Evolutionary conservation across 2,329 filamentous ascomycete genomes (phyloP).

Genomic region (Phoma sp.): DNA sequence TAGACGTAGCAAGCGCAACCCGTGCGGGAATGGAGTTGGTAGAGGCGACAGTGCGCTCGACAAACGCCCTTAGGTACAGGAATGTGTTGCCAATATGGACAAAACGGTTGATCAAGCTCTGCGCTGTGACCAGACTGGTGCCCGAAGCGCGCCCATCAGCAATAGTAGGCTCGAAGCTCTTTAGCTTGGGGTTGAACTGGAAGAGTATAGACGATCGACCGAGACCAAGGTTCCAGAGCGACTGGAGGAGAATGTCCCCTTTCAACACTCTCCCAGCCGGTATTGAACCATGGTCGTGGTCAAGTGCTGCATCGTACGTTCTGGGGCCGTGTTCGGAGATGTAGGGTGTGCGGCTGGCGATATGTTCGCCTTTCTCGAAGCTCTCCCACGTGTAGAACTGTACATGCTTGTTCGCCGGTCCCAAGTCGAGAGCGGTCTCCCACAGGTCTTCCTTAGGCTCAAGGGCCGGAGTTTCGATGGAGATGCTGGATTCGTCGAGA

Average conservation of each 20-base stretch:
- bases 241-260: constrained; percentile 50
- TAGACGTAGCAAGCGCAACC: constrained; percentile 51
- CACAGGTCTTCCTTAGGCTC: constrained; percentile 49
- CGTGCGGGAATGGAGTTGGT: constrained; percentile 45
- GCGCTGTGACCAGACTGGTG: constrained; percentile 54
- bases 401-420: constrained; percentile 36
- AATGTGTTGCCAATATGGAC: constrained; percentile 47
- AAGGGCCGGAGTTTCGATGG: constrained; percentile 31
- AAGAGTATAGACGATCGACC: constrained; percentile 77
- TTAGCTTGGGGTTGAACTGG: constrained; percentile 60
- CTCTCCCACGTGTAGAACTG: constrained; percentile 71
- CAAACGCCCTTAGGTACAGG: constrained; percentile 44
- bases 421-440: constrained; percentile 44
- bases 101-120: constrained; percentile 60
- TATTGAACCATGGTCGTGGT: constrained; percentile 50
- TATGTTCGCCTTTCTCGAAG: constrained; percentile 59
- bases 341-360: constrained; percentile 57
- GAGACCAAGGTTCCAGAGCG: constrained; percentile 69
- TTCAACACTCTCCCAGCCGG: constrained; percentile 48
- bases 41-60: constrained; percentile 45
- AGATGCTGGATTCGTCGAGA: constrained; percentile 39
- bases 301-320: constrained; percentile 67
- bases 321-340: constrained; percentile 71
- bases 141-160: constrained; percentile 57
- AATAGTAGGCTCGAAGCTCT: constrained; percentile 58